Evolutionary conservation across 768 basidiomycete species (phyloP).

Genomic region (Obba rivulosa): DNA sequence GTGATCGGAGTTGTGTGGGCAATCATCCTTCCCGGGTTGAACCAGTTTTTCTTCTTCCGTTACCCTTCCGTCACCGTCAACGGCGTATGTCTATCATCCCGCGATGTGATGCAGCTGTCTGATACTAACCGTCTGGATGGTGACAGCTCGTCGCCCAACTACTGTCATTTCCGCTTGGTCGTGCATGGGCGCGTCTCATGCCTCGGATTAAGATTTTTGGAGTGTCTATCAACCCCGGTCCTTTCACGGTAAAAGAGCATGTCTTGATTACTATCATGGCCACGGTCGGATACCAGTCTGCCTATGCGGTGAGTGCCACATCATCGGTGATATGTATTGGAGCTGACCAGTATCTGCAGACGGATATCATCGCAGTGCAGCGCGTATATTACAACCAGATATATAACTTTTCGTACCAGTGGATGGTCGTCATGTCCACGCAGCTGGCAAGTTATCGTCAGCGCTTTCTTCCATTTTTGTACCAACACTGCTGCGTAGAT

Average conservation of each 20-base stretch:
- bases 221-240: conserved; percentile 55
- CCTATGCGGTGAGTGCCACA: conserved; percentile 24
- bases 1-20: conserved; percentile 40
- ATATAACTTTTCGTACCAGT: conserved; percentile 33
- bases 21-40: conserved; percentile 63
- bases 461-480: too few species aligned
- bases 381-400: conserved; percentile 38
- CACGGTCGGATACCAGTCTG: conserved; percentile 26
- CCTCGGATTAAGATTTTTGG: conserved; percentile 52
- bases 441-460: conserved; percentile 16
- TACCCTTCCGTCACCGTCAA: conserved; percentile 42
- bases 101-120: neutral
- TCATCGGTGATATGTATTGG: too few species aligned
- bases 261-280: conserved; percentile 45
- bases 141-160: conserved; percentile 57
- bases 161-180: conserved; percentile 60
- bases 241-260: conserved; percentile 73
- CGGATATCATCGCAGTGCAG: conserved; percentile 43
- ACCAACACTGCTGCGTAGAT: conserved; percentile 17
- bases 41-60: conserved; percentile 75
- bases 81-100: conserved; percentile 14
- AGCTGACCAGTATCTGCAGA: conserved; percentile 12
- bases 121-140: conserved; percentile 3
- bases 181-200: conserved; percentile 49
- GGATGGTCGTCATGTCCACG: conserved; percentile 37